These are phyloP conservation scores for Selaginella moellendorffii DNA, from an alignment of 75 land plant genomes.

Conservation along the genomic window DNA sequence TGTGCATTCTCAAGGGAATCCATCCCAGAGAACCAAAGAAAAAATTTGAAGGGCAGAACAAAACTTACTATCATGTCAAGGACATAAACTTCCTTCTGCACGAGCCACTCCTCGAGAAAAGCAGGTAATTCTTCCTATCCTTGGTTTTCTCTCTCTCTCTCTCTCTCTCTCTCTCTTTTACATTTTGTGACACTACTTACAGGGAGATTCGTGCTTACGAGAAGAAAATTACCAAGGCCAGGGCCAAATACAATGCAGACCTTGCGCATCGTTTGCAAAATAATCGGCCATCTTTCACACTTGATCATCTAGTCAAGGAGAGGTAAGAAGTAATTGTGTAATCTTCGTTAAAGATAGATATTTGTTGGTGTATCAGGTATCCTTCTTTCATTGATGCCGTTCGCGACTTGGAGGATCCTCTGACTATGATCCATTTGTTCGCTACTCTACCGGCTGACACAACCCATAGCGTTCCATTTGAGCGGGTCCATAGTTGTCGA, in stretches of 20 bases:
- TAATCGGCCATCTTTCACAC: constrained; percentile 44
- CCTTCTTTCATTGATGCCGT: constrained; percentile 86
- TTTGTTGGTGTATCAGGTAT: constrained; percentile 48
- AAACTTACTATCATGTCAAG: constrained; percentile 83
- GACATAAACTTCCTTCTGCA: constrained; percentile 77
- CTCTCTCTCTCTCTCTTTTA: too few relatives aligned
- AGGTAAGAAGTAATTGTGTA: too few relatives aligned
- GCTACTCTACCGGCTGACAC: constrained; percentile 75
- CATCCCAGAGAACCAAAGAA: constrained; percentile 92
- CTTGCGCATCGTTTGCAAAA: constrained; percentile 32
- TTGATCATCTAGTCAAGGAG: constrained; percentile 66
- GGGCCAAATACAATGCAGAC: constrained; percentile 53
- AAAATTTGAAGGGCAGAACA: constrained; percentile 83
- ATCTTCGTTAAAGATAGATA: not conserved
- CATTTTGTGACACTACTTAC: too few relatives aligned
- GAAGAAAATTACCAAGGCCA: constrained; percentile 81
- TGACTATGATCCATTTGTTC: constrained; percentile 87
- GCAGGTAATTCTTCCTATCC: too few relatives aligned
- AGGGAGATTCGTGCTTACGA: constrained; percentile 57
- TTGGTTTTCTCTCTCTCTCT: too few relatives aligned
- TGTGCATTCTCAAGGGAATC: constrained; percentile 83
- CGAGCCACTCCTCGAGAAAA: constrained; percentile 63
- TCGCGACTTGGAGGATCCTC: constrained; percentile 87
- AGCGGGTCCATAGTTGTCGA: constrained; percentile 68
- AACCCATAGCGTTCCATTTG: constrained; percentile 41